A percentile compares a stretch with the other conserved stretches of the same genome.
Evolutionary conservation across 352 stramenopile genomes (phyloP).

Genomic region (Globisporangium spiculum): DNA sequence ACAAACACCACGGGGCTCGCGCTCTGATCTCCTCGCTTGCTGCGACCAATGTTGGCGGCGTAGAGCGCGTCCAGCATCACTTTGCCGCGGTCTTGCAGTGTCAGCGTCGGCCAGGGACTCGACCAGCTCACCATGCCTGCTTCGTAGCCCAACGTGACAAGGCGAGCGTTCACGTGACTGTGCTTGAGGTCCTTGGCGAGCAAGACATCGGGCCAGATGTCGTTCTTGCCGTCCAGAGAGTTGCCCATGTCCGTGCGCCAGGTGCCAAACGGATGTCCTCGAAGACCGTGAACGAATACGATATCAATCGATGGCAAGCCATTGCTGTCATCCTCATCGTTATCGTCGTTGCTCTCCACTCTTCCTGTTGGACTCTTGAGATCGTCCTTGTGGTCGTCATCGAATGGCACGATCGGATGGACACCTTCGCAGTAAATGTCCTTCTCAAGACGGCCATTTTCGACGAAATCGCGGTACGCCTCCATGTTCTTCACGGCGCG

Average conservation of each 20-base stretch:
- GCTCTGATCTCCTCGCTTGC: conserved; percentile 6
- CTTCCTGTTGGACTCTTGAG: background rate
- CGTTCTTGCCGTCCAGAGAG: conserved; percentile 46
- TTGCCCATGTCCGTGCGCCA: conserved; percentile 79
- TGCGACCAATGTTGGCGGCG: conserved; percentile 56
- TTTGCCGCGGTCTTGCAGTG: conserved; percentile 61
- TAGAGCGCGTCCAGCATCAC: conserved; percentile 75
- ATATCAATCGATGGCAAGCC: conserved; percentile 45
- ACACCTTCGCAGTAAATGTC: conserved; percentile 78
- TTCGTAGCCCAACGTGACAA: conserved; percentile 81
- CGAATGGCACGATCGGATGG: conserved; percentile 59
- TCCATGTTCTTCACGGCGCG: conserved; percentile 65
- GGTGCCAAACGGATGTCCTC: conserved; percentile 76
- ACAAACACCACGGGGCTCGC: conserved; percentile 74
- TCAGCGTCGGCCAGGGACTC: conserved; percentile 81
- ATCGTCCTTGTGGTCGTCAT: background rate
- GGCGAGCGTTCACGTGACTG: conserved; percentile 38
- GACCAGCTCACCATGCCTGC: conserved; percentile 84
- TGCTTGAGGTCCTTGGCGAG: conserved; percentile 54
- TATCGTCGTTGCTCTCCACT: too few relatives aligned
- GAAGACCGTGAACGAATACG: conserved; percentile 83
- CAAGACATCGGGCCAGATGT: conserved; percentile 77
- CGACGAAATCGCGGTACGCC: conserved; percentile 49
- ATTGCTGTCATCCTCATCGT: background rate
- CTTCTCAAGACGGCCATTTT: conserved; percentile 25